Conservation (phyloP, 148 eudicot genomes). For the Tetragonia tetragonoides region DNA sequence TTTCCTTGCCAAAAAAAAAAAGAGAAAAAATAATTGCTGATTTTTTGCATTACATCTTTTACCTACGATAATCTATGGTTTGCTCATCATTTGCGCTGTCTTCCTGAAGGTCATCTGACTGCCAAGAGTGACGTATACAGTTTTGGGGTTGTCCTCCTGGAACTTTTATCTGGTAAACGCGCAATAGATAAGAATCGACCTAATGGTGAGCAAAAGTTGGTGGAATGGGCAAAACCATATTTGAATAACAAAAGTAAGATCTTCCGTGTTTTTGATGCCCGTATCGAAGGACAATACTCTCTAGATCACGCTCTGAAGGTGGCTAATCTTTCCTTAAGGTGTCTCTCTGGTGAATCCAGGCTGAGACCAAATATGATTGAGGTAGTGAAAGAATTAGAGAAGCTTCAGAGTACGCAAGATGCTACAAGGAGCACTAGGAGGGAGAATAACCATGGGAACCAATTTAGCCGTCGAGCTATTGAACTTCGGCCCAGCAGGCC, state of each 20-base stretch:
- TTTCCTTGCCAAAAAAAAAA: too few species aligned
- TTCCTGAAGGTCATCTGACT: conserved; percentile 29
- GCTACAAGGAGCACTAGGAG: conserved; percentile 4
- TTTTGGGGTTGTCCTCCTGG: conserved; percentile 32
- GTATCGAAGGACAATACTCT: conserved; percentile 43
- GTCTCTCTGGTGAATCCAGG: conserved; percentile 40
- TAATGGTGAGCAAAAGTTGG: conserved; percentile 32
- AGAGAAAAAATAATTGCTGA: background rate
- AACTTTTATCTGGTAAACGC: conserved; percentile 28
- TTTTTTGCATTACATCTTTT: background rate
- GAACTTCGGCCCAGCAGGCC: conserved; percentile 24
- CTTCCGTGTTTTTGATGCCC: conserved; percentile 32
- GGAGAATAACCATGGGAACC: conserved; percentile 7
- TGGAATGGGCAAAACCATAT: conserved; percentile 36
- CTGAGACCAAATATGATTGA: conserved; percentile 37
- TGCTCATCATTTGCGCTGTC: background rate
- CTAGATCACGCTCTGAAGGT: conserved; percentile 30
- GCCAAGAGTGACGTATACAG: conserved; percentile 34
- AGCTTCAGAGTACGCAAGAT: conserved; percentile 28
- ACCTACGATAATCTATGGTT: background rate
- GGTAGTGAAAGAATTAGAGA: conserved; percentile 37
- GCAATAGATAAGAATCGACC: conserved; percentile 34
- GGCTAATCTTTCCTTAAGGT: conserved; percentile 35
- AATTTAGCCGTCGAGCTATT: conserved; percentile 11
- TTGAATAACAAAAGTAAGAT: conserved; percentile 31